Percentiles rank a stretch among this genome's conserved stretches.
Conservation (phyloP, 1,139 yeast species). For the Taiozyma sp. region DNA sequence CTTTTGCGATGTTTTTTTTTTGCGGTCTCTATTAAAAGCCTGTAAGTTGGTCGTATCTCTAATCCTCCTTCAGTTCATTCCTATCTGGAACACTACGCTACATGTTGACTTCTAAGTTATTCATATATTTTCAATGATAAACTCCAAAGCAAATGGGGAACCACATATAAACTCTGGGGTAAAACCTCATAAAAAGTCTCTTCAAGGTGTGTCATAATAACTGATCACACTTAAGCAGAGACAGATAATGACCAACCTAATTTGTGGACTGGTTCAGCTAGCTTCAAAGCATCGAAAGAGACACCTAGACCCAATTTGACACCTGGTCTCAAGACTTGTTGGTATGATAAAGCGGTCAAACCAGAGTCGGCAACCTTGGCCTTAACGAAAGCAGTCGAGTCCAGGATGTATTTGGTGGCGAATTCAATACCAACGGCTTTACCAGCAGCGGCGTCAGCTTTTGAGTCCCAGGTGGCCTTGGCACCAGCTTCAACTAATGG, state of each 20-base stretch:
- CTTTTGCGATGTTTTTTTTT: too few species aligned
- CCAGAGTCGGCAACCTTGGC: conserved; percentile 98
- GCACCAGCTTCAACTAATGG: conserved; percentile 96
- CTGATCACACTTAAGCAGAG: conserved; percentile 53
- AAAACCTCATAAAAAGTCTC: neutral
- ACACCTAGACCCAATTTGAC: conserved; percentile 97
- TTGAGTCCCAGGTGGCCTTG: conserved; percentile 93
- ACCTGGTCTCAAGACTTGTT: conserved; percentile 95
- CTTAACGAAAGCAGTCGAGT: conserved; percentile 83
- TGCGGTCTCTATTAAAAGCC: too few species aligned
- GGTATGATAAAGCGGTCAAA: conserved; percentile 89
- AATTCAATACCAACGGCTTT: conserved; percentile 80
- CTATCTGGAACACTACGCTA: too few species aligned
- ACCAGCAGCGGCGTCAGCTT: conserved; percentile 55
- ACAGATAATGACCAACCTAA: conserved; percentile 92
- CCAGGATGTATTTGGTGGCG: conserved; percentile 92
- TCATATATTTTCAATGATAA: neutral
- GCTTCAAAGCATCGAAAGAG: conserved; percentile 92
- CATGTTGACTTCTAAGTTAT: neutral
- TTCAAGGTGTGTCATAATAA: neutral
- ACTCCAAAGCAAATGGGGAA: neutral
- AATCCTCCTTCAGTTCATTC: too few species aligned
- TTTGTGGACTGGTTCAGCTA: conserved; percentile 98
- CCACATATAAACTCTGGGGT: neutral
- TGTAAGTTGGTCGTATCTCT: too few species aligned